Conservation (phyloP, 2,329 filamentous ascomycete genomes). For the Venturia asperata region DNA sequence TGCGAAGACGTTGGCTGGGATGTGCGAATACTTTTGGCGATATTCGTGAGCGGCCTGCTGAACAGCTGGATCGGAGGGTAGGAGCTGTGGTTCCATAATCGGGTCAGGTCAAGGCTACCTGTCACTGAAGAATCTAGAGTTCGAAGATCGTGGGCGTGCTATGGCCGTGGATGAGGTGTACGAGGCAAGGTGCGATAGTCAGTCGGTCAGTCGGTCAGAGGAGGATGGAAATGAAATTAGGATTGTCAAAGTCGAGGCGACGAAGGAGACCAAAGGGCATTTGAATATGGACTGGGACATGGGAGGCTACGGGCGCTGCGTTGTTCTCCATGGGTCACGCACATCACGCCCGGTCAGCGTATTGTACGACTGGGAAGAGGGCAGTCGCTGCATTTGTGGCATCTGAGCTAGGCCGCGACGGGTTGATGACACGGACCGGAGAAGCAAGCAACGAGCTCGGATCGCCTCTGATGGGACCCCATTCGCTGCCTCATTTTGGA, state of each 20-base stretch:
- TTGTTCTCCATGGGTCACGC: conserved; percentile 8
- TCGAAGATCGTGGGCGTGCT: neutral
- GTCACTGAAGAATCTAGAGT: neutral
- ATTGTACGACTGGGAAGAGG: conserved; percentile 7
- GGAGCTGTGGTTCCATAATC: neutral
- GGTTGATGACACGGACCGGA: neutral
- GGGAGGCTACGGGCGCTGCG: conserved; percentile 1
- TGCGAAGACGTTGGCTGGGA: neutral
- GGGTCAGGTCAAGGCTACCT: neutral
- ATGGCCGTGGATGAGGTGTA: conserved; percentile 4
- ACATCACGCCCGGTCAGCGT: neutral
- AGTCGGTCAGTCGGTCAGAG: neutral
- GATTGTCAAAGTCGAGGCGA: neutral
- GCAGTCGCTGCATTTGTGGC: conserved; percentile 5
- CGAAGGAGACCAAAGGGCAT: conserved; percentile 8
- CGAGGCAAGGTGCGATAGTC: neutral
- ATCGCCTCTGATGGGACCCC: neutral
- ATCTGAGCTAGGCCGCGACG: neutral
- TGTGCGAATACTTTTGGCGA: neutral
- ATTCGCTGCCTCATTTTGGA: conserved; percentile 5
- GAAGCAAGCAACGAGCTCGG: neutral
- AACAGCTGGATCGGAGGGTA: neutral
- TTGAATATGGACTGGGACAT: neutral
- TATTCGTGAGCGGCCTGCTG: conserved; percentile 9
- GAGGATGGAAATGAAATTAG: neutral